phyloP scores from a whole-genome alignment of 306 rosid genomes.

The Begonia loranthoides region DNA sequence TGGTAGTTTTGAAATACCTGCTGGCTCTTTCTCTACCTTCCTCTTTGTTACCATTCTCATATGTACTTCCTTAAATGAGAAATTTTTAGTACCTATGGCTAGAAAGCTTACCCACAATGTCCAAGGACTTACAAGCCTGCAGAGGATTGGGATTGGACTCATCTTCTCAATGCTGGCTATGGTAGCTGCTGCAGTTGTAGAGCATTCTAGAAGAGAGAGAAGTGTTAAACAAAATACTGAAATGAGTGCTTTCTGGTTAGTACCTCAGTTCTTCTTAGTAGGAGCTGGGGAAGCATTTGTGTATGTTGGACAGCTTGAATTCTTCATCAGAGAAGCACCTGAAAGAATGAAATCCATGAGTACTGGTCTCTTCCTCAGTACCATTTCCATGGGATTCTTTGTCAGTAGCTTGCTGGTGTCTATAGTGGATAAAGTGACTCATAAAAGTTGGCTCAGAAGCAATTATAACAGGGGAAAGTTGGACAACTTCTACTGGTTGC shows the following conservation, averaged over 20 bases:
- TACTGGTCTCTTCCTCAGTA: slow-evolving; percentile 74
- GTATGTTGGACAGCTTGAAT: slow-evolving; percentile 92
- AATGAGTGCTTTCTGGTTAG: slow-evolving; percentile 84
- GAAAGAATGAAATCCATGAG: slow-evolving; percentile 97
- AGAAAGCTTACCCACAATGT: slow-evolving; percentile 53
- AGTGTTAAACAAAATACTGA: slow-evolving; percentile 13
- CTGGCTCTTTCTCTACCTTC: slow-evolving; percentile 73
- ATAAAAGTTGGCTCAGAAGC: slow-evolving; percentile 61
- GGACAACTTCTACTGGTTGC: slow-evolving; percentile 67
- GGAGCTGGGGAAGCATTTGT: slow-evolving; percentile 93
- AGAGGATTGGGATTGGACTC: slow-evolving; percentile 78
- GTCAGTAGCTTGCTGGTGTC: slow-evolving; percentile 71
- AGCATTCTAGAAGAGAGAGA: slow-evolving; percentile 34
- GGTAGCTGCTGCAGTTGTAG: slow-evolving; percentile 58
- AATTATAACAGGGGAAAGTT: slow-evolving; percentile 45
- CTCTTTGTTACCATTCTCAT: slow-evolving; percentile 62
- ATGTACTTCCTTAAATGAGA: slow-evolving; percentile 74
- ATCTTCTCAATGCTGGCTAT: slow-evolving; percentile 52
- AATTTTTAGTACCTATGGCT: slow-evolving; percentile 54
- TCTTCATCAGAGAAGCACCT: slow-evolving; percentile 93
- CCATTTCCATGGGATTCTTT: slow-evolving; percentile 85
- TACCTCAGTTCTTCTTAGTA: slow-evolving; percentile 80
- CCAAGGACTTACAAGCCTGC: slow-evolving; percentile 91
- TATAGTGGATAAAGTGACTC: slow-evolving; percentile 52
- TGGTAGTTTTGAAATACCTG: slow-evolving; percentile 40